These are phyloP conservation scores for Lentinula boryana DNA, from an alignment of 768 basidiomycete species.

Conservation along the genomic window DNA sequence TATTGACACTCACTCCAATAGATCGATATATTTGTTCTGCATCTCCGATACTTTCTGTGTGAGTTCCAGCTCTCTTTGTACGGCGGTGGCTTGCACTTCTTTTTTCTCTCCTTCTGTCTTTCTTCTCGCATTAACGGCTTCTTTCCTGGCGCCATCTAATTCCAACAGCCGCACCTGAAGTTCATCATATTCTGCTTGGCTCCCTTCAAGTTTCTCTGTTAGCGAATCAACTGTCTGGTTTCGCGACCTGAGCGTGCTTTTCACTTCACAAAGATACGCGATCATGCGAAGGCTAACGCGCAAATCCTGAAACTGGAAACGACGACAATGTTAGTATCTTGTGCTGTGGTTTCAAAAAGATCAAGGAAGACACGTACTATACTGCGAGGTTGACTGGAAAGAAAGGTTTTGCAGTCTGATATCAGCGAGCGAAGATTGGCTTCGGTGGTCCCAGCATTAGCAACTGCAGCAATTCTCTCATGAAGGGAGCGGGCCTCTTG, in stretches of 20 bases:
- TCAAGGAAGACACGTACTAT: slow-evolving; percentile 27
- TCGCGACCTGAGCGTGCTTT: slow-evolving; percentile 29
- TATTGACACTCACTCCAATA: not conserved
- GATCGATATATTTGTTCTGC: slow-evolving; percentile 4
- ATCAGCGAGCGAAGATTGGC: slow-evolving; percentile 43
- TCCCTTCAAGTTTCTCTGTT: slow-evolving; percentile 12
- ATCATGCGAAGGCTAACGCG: slow-evolving; percentile 43
- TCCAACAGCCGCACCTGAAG: slow-evolving; percentile 26
- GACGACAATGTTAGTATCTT: slow-evolving; percentile 7
- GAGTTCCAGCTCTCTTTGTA: slow-evolving; percentile 4
- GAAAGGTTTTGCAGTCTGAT: slow-evolving; percentile 42
- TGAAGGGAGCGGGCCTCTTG: slow-evolving; percentile 48
- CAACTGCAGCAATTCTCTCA: slow-evolving; percentile 44
- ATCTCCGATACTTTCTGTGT: slow-evolving; percentile 4
- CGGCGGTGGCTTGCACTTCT: not conserved
- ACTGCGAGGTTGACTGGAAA: slow-evolving; percentile 38
- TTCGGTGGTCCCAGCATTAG: slow-evolving; percentile 51
- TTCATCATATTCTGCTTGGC: slow-evolving; percentile 12
- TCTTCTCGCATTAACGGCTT: slow-evolving; percentile 40
- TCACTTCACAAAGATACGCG: slow-evolving; percentile 43
- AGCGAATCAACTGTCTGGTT: slow-evolving; percentile 26
- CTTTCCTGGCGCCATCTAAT: slow-evolving; percentile 41
- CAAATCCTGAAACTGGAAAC: slow-evolving; percentile 42
- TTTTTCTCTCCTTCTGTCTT: not conserved
- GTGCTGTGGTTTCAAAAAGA: not conserved